A percentile compares a stretch with the other conserved stretches of the same genome.
Conservation (phyloP, 2,329 filamentous ascomycete genomes). For the Neopestalotiopsis sp. region DNA sequence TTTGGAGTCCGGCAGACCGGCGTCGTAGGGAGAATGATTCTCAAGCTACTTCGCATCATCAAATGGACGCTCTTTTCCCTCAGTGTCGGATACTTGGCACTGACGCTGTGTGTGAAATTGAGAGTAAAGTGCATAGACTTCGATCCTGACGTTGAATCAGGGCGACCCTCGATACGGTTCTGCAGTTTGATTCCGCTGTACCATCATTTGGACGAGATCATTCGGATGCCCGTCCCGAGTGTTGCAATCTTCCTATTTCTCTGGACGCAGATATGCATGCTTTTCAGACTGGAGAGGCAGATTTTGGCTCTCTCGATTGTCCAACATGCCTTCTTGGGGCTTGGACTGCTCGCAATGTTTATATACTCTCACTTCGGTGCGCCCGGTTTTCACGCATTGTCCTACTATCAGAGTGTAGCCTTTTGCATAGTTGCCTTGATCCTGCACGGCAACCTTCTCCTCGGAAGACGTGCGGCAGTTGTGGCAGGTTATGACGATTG, state of each 20-base stretch:
- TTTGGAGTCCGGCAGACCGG: background rate
- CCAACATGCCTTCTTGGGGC: too few species aligned
- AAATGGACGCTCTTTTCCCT: background rate
- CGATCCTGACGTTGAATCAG: background rate
- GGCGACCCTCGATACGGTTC: background rate
- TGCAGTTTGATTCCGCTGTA: background rate
- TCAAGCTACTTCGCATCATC: background rate
- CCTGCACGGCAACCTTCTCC: too few species aligned
- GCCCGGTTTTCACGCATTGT: too few species aligned
- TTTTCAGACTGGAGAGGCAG: background rate
- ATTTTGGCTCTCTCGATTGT: too few species aligned
- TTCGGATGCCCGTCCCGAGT: background rate
- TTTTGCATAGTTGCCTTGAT: too few species aligned
- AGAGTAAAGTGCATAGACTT: background rate
- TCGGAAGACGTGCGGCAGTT: too few species aligned
- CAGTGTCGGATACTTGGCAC: background rate
- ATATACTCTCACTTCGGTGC: too few species aligned
- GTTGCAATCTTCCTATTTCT: background rate
- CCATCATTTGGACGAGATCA: background rate
- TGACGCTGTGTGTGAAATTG: background rate
- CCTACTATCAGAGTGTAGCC: too few species aligned
- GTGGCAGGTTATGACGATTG: too few species aligned
- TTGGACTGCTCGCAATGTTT: too few species aligned
- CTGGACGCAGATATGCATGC: background rate
- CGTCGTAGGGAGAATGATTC: background rate